Evolutionary conservation across 2,329 filamentous ascomycete species (phyloP), one percentile per base, ranked within the genome.

Genomic region (Fusarium sp.): DNA sequence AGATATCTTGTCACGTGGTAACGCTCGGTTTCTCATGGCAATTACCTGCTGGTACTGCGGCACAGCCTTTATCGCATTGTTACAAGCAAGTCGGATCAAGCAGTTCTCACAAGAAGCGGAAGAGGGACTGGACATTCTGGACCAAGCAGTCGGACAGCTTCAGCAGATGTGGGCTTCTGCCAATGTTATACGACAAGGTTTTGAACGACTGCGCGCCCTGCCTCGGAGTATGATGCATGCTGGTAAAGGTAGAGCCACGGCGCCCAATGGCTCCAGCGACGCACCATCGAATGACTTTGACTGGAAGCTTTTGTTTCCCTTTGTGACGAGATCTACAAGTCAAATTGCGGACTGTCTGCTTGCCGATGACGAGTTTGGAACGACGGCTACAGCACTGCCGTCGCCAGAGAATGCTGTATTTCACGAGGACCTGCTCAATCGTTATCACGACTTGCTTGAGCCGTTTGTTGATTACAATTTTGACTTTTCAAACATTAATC

Each of bases 11-110:
- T 79, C 79, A 2, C 79, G 84, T 0, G 83, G 84, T 0, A 79
- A 82, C 35, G 79, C 80, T 1, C 74, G 83, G 2, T 85, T 84
- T 47, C 78, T 85, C 2, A 83, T 83, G 79, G 82, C 82, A 3
- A 85, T 85, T 13, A 82, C 82, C 1, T 83, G 82, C 42, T 85
- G 84, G 84, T 84, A 85, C 52, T 77, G 79, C n/a, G 81, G 81
- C 0, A 83, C 82, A 2, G 83, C 84, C 1, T 82, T 85, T 30
- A 80, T 85, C 19, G 81, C 83, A 0, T 72, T 85, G 1, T 67
- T 85, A 1, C 82, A 85, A 49, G 83, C 82, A 4, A 74, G 60
- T 16, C 60, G 74, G 3, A 76, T 76, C 21, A 52, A 63, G 2
- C 74, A 76, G 9, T 68, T 76, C 16, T 59, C 68, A 0, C 59